phyloP scores from a whole-genome alignment of 306 rosid species.

The Vachellia pachyceras region DNA sequence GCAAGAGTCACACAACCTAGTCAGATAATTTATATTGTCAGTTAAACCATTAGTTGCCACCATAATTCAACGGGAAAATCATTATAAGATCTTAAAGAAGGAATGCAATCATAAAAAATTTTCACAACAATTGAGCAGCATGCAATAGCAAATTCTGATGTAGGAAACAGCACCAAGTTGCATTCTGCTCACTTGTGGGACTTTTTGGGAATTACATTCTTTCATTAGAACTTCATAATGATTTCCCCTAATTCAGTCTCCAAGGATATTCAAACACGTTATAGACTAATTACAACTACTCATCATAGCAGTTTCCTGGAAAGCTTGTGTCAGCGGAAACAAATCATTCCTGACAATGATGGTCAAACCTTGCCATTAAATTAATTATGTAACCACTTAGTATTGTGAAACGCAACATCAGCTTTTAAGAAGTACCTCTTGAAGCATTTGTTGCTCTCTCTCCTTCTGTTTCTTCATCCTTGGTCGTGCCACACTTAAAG shows the following conservation, averaged over 20 bases:
- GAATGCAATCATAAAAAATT: too few species aligned
- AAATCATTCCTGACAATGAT: neutral
- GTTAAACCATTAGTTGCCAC: neutral
- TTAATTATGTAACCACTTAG: neutral
- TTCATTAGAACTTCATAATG: too few species aligned
- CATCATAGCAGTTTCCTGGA: neutral
- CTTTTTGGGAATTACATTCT: too few species aligned
- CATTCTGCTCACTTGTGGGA: too few species aligned
- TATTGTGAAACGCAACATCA: neutral
- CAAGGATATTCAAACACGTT: neutral
- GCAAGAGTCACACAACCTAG: neutral
- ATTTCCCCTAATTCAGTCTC: too few species aligned
- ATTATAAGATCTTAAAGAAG: too few species aligned
- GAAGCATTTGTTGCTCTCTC: constrained; percentile 59
- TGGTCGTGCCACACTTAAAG: constrained; percentile 60
- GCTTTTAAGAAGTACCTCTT: constrained; percentile 49
- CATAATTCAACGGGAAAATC: too few species aligned
- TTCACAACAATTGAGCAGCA: too few species aligned
- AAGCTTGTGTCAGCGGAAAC: too few species aligned
- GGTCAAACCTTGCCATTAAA: constrained; percentile 40
- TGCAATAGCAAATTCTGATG: too few species aligned
- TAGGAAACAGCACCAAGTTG: too few species aligned
- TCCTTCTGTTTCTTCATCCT: constrained; percentile 66
- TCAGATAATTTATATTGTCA: neutral
- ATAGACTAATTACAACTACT: neutral